Evolutionary conservation across 768 basidiomycete genomes (phyloP), one percentile per base, ranked within the genome.

Genomic region (Boletus barrowsii): DNA sequence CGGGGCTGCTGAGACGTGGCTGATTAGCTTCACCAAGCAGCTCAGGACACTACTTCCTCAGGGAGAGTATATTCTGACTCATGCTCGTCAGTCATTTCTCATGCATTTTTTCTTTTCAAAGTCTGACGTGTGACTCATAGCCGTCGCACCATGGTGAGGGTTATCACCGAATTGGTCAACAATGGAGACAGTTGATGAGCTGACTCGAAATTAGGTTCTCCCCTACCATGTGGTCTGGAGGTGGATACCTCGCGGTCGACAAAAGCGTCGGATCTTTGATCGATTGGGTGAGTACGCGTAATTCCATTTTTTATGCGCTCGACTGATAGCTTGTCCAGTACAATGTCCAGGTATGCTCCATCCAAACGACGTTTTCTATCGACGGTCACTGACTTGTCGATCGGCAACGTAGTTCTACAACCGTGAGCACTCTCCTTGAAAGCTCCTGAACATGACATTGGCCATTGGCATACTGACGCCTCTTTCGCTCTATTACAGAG

Each of bases 201-300:
- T 53, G 20, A 52, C 32, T 22, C 6, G 49, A 11, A 35, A 24
- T 17, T 54, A 66, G 64, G 62, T 65, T 65, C 51, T 60, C 61
- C 22, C 61, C 64, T 9, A 18, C 1, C 5, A 48, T 47, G 52
- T 66, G 64, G 64, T 42, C 33, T 2, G 64, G 64, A 35, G 65
- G 65, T 48, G 77, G 73, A 40, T 79, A 79, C 59, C 63, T 78
- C n/a, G 65, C 67, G 18, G 63, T 79, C n/a, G 54, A 65, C 41
- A 0, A 37, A 42, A 62, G 62, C 15, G 79, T 78, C 3, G 78
- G 78, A 18, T 71, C 64, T 43, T 48, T 77, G 42, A 79, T 79
- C 50, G 78, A 79, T 51, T 78, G 76, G 76, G 74, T 76, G 35
- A 55, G 64, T 56, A 33, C 36, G 14, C 4, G 5, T 13, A 3